Evolutionary conservation across 352 stramenopile species (phyloP), one percentile per base, ranked within the genome.

Genomic region (Globisporangium ultimum): DNA sequence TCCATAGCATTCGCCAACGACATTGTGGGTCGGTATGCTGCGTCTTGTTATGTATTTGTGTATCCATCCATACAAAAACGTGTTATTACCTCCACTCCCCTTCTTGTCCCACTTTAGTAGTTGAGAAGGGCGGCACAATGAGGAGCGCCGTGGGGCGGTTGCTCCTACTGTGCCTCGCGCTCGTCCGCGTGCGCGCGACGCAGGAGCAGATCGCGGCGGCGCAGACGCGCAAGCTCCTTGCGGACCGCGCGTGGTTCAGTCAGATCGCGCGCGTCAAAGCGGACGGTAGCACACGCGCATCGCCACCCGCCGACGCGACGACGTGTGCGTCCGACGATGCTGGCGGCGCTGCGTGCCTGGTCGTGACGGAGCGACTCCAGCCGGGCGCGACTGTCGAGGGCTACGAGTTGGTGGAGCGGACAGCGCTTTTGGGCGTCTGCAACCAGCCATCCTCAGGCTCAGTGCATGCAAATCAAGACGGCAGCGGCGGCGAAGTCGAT

Each of bases 401-500:
- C 42, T 92, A 92, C 57, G 80, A 92, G 56, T 55, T 92, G 22
- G 70, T 91, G 38, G 83, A 92, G 64, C 78, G 77, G 21, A 77
- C 80, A 24, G 79, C 67, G 18, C 59, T 89, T 20, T 52, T 92
- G 21, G 83, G 83, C 2, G 71, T 89, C 28, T 92, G 80, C 43
- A 78, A 86, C 36, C 70, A 88, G 42, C 62, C 70, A 21, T 21
- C 5, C 20, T n/a, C 22, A 0, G 28, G 28, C 28, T 36, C 28
- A 5, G 28, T 0, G 28, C 28, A 36, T 36, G 28, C 28, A 5
- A 38, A 40, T 34, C 0, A 48, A 17, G 21, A 12, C 52, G 14
- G 14, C 18, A 12, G 28, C 21, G 32, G 22, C 11, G 49, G 24
- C 9, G 6, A 18, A 7, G 28, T 32, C 4, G 28, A 18, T 8